Conservation (phyloP, 2,329 filamentous ascomycete species). For the Emergomyces pasteurianus region DNA sequence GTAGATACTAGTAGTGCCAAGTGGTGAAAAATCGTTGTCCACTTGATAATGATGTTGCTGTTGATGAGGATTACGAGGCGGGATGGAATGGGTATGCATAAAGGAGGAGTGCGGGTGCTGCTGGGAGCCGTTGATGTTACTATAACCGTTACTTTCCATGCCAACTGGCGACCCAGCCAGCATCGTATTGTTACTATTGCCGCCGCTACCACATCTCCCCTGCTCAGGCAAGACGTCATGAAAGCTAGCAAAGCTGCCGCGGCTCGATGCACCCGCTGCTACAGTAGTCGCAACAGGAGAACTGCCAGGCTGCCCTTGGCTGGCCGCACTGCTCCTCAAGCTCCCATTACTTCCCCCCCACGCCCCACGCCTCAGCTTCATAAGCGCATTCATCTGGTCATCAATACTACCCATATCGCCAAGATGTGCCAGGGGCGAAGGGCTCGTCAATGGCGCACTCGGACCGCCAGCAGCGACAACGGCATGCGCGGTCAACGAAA, state of each 20-base stretch:
- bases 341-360: constrained; percentile 75
- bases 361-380: constrained; percentile 60
- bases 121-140: background rate
- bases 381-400: constrained; percentile 59
- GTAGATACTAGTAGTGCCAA: background rate
- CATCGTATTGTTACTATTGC: background rate
- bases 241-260: constrained; percentile 23
- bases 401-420: constrained; percentile 50
- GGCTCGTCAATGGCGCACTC: constrained; percentile 49
- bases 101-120: background rate
- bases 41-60: background rate
- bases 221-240: constrained; percentile 15
- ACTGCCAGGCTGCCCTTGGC: constrained; percentile 14
- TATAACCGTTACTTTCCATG: background rate
- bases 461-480: constrained; percentile 15
- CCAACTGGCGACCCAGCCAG: background rate
- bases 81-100: background rate
- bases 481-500: constrained; percentile 53
- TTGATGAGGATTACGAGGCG: background rate
- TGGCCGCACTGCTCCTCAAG: constrained; percentile 42
- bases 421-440: constrained; percentile 60
- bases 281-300: constrained; percentile 26
- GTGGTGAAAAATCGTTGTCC: background rate
- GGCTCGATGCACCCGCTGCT: constrained; percentile 20
- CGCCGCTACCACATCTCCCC: background rate